Evolutionary conservation across 306 rosid genomes (phyloP).

Genomic region (Pyrus bretschneideri): DNA sequence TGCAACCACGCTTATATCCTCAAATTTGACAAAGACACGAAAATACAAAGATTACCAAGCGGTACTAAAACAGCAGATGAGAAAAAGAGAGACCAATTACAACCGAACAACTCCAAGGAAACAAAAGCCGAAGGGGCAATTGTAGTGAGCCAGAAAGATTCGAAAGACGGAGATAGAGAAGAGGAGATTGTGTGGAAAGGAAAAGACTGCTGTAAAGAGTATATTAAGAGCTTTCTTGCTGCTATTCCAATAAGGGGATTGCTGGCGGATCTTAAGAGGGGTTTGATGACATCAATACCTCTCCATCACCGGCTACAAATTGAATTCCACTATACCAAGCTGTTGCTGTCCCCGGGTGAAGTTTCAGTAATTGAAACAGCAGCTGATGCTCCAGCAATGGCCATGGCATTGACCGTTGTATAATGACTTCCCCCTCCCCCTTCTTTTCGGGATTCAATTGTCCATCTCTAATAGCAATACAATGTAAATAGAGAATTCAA

Average conservation of each 20-base stretch:
- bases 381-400: slow-evolving; percentile 4
- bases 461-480: not conserved
- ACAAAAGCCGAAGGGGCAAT: not conserved
- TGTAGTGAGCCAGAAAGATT: not conserved
- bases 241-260: slow-evolving; percentile 34
- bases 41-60: slow-evolving; percentile 15
- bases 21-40: slow-evolving; percentile 25
- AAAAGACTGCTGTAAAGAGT: slow-evolving; percentile 31
- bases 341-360: not conserved
- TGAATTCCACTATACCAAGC: slow-evolving; percentile 26
- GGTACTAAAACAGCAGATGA: not conserved
- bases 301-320: slow-evolving; percentile 34
- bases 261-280: slow-evolving; percentile 29
- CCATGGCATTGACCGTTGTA: not conserved
- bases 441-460: not conserved
- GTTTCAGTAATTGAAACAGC: not conserved
- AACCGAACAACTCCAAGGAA: not conserved
- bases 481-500: not conserved
- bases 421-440: not conserved
- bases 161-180: not conserved
- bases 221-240: slow-evolving; percentile 33
- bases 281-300: slow-evolving; percentile 14
- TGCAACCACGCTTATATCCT: slow-evolving; percentile 31
- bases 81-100: not conserved
- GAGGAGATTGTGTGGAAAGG: slow-evolving; percentile 27